These are phyloP conservation scores for Scolecobasidium constrictum DNA, from an alignment of 2,329 filamentous ascomycete species.

Conservation along the genomic window DNA sequence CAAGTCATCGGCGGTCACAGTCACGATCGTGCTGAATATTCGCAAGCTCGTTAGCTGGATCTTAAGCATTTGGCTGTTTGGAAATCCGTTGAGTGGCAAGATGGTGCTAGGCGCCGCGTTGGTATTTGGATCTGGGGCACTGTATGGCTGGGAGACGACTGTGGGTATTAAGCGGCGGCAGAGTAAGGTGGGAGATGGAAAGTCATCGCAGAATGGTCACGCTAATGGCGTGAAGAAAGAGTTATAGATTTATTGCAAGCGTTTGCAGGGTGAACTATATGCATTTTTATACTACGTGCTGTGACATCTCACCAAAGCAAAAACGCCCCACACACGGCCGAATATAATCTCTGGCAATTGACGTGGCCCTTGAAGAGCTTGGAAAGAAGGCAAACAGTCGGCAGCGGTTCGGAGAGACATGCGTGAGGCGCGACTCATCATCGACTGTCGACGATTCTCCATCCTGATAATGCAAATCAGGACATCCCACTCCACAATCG, in stretches of 20 bases:
- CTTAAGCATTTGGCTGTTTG: conserved; percentile 88
- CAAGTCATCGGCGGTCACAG: conserved; percentile 79
- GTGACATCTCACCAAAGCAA: neutral
- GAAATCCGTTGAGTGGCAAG: conserved; percentile 64
- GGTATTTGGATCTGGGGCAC: conserved; percentile 81
- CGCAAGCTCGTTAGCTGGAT: conserved; percentile 86
- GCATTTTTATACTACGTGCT: too few relatives aligned
- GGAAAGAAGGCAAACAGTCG: too few relatives aligned
- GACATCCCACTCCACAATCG: too few relatives aligned
- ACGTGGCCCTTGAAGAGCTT: neutral
- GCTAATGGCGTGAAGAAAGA: neutral
- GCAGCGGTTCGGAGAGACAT: too few relatives aligned
- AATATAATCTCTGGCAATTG: neutral
- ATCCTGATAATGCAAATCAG: too few relatives aligned
- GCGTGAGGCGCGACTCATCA: too few relatives aligned
- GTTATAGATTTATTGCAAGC: too few relatives aligned
- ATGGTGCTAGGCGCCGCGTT: conserved; percentile 73
- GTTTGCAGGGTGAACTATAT: too few relatives aligned
- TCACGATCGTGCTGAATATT: conserved; percentile 93
- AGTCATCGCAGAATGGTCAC: neutral
- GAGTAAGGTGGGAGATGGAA: conserved; percentile 16
- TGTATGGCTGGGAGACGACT: conserved; percentile 71
- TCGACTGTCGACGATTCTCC: too few relatives aligned
- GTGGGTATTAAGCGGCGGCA: conserved; percentile 31
- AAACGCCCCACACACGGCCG: neutral